Evolutionary conservation across 129 eudicot species (phyloP).

Genomic region (Rutidosis leptorrhynchoides): DNA sequence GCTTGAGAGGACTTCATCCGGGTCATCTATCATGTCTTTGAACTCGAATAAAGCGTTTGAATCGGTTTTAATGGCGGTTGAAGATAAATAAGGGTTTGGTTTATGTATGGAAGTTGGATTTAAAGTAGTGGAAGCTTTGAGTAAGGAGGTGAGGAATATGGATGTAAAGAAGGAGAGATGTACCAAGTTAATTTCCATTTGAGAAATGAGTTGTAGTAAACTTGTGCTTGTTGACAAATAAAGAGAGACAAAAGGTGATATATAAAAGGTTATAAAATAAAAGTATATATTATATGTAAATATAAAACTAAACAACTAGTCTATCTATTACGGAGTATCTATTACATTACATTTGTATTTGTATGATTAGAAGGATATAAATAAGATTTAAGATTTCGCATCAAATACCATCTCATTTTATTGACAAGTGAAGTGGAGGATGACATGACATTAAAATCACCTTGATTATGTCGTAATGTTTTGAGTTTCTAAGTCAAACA

Average conservation of each 20-base stretch:
- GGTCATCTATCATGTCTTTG: constrained; percentile 72
- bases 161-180: constrained; percentile 31
- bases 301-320: not conserved
- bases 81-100: constrained; percentile 24
- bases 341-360: too few relatives aligned
- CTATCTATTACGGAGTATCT: too few relatives aligned
- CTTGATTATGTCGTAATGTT: not conserved
- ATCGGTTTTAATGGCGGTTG: constrained; percentile 57
- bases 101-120: constrained; percentile 26
- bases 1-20: constrained; percentile 47
- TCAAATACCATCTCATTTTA: too few relatives aligned
- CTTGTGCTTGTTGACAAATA: constrained; percentile 2
- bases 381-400: too few relatives aligned
- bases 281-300: not conserved
- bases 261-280: not conserved
- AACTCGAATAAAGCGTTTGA: constrained; percentile 49
- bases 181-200: constrained; percentile 32
- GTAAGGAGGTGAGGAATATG: constrained; percentile 24
- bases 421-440: too few relatives aligned
- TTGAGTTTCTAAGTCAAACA: too few relatives aligned
- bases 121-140: constrained; percentile 23
- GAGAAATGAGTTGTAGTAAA: constrained; percentile 24
- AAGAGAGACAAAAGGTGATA: constrained; percentile 23
- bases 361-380: too few relatives aligned
- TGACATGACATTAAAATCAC: too few relatives aligned